Conservation (phyloP, 2,329 filamentous ascomycete species). For the Aspergillus udagawae region DNA sequence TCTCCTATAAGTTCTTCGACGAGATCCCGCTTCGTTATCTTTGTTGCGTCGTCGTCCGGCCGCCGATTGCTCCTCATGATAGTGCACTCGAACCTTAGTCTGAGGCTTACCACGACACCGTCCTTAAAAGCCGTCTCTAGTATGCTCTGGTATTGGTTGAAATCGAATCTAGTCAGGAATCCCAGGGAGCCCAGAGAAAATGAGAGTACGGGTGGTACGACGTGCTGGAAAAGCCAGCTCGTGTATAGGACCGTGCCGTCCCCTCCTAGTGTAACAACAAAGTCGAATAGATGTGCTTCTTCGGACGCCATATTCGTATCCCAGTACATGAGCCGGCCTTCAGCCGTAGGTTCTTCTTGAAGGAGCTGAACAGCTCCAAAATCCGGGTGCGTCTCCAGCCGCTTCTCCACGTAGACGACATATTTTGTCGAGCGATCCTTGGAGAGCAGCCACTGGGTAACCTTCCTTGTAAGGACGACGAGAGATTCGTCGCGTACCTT, state of each 20-base stretch:
- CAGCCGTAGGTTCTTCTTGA: constrained; percentile 53
- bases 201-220: constrained; percentile 88
- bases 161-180: constrained; percentile 96
- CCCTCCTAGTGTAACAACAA: constrained; percentile 85
- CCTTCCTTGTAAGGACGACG: constrained; percentile 69
- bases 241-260: constrained; percentile 97
- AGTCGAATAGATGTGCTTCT: constrained; percentile 85
- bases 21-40: constrained; percentile 57
- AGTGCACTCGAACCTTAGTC: constrained; percentile 87
- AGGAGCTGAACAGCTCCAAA: constrained; percentile 72
- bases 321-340: constrained; percentile 73
- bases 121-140: constrained; percentile 70
- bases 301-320: constrained; percentile 70
- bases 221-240: constrained; percentile 92
- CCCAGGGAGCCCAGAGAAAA: constrained; percentile 89
- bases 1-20: constrained; percentile 88
- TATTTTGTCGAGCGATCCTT: constrained; percentile 65
- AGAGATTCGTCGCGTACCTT: constrained; percentile 86
- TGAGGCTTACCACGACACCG: constrained; percentile 82
- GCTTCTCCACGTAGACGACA: constrained; percentile 76
- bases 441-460: constrained; percentile 76
- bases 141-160: constrained; percentile 65
- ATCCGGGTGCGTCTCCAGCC: constrained; percentile 63
- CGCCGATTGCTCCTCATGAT: constrained; percentile 66
- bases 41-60: constrained; percentile 22